Evolutionary conservation across 495 filamentous ascomycete species (phyloP).

Genomic region (Hypomontagnella submonticulosa): DNA sequence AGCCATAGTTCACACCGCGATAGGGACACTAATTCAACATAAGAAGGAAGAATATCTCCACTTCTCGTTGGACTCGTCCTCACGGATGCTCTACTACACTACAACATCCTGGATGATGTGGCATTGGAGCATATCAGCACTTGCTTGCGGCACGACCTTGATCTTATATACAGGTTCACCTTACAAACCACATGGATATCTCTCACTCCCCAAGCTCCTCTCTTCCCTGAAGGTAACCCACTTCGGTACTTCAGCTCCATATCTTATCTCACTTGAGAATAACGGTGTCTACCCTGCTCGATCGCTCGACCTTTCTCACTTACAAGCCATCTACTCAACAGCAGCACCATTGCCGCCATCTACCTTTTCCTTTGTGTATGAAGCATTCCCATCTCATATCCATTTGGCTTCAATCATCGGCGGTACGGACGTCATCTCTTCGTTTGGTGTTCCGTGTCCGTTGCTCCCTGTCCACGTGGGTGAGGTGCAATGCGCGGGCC

Average conservation of each 20-base stretch:
- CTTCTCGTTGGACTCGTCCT: constrained; percentile 69
- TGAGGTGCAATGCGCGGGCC: constrained; percentile 88
- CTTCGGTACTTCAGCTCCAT: constrained; percentile 93
- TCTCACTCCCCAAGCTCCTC: constrained; percentile 56
- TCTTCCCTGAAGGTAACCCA: constrained; percentile 74
- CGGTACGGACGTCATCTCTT: constrained; percentile 92
- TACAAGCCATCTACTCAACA: constrained; percentile 91
- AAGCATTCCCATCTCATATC: constrained; percentile 76
- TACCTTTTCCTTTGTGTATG: constrained; percentile 90
- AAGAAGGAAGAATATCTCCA: constrained; percentile 94
- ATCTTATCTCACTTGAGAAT: constrained; percentile 90
- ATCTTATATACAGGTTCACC: constrained; percentile 91
- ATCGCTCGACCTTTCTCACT: constrained; percentile 62
- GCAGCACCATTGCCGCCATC: constrained; percentile 91
- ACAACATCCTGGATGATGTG: constrained; percentile 98
- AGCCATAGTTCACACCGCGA: constrained; percentile 88
- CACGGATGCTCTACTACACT: constrained; percentile 81
- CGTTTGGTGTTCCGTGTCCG: constrained; percentile 88
- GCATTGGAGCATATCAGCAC: constrained; percentile 90
- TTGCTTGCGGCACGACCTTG: constrained; percentile 81
- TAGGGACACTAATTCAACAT: constrained; percentile 90
- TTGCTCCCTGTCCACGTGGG: constrained; percentile 86
- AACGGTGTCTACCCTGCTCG: constrained; percentile 72
- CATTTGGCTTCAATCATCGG: constrained; percentile 88
- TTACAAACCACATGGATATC: constrained; percentile 67